A percentile compares a stretch with the other conserved stretches of the same genome.
Evolutionary conservation across 2,329 filamentous ascomycete genomes (phyloP).

Genomic region (Phialocephala subalpina): DNA sequence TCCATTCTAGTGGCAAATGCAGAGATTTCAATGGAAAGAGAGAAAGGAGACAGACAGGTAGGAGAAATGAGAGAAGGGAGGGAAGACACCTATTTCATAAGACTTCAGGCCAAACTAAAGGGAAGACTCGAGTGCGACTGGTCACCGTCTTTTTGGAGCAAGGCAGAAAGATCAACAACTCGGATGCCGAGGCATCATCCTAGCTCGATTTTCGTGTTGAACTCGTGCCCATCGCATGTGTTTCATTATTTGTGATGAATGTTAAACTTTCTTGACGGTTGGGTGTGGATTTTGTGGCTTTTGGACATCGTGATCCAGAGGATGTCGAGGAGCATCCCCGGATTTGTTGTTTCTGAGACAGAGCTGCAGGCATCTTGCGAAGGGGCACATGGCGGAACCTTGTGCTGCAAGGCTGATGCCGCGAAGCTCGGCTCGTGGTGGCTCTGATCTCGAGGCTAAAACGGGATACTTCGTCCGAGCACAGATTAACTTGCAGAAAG

Average conservation of each 20-base stretch:
- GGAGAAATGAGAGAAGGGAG: neutral
- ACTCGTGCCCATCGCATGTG: conserved; percentile 11
- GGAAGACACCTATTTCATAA: neutral
- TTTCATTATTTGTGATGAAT: conserved; percentile 8
- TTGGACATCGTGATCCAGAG: neutral
- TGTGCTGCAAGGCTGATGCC: conserved; percentile 23
- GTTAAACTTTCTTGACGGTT: neutral
- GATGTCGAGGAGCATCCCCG: neutral
- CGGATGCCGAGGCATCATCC: conserved; percentile 29
- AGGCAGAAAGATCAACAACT: conserved; percentile 6
- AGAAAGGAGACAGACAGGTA: neutral
- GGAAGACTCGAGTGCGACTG: neutral
- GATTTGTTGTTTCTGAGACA: conserved; percentile 4
- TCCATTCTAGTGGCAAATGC: conserved; percentile 30
- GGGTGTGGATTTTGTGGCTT: neutral
- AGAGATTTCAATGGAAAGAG: neutral
- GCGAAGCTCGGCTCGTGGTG: neutral
- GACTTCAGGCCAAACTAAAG: neutral
- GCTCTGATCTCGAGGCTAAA: neutral
- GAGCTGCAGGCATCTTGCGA: conserved; percentile 26
- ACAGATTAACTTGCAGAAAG: neutral
- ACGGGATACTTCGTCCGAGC: neutral
- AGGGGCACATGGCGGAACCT: conserved; percentile 13
- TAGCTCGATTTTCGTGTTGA: conserved; percentile 13
- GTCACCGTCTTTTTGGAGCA: neutral